These are phyloP conservation scores for Pseudopyricularia cyperi DNA, from an alignment of 2,329 filamentous ascomycete genomes.

Conservation along the genomic window DNA sequence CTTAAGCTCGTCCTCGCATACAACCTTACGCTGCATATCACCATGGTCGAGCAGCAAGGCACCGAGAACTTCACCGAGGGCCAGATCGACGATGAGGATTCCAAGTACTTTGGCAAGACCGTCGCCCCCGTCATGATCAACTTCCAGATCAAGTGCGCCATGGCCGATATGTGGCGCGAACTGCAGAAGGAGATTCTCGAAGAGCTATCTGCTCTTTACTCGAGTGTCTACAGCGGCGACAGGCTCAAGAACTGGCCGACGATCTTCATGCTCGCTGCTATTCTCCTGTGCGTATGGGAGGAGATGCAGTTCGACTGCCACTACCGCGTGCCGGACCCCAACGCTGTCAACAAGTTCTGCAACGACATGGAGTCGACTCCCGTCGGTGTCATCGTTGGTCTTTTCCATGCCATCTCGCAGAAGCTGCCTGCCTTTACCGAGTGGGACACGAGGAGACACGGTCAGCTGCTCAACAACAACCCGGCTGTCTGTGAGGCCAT, in stretches of 20 bases:
- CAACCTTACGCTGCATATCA: conserved; percentile 89
- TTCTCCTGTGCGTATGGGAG: conserved; percentile 90
- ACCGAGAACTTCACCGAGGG: conserved; percentile 67
- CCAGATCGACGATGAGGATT: conserved; percentile 73
- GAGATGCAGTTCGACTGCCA: conserved; percentile 98
- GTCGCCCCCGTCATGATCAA: conserved; percentile 98
- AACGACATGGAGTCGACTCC: conserved; percentile 92
- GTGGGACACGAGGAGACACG: conserved; percentile 87
- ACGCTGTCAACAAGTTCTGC: conserved; percentile 87
- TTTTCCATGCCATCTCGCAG: conserved; percentile 96
- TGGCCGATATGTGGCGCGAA: conserved; percentile 97
- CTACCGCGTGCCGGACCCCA: conserved; percentile 78
- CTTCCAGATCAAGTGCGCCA: conserved; percentile 95
- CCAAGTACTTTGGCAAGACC: conserved; percentile 79
- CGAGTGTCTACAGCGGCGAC: conserved; percentile 94
- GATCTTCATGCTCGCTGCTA: conserved; percentile 93
- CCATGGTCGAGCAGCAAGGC: conserved; percentile 80
- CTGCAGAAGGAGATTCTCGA: conserved; percentile 92
- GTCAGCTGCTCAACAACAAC: conserved; percentile 83
- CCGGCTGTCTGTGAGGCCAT: conserved; percentile 85
- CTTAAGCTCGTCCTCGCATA: conserved; percentile 91
- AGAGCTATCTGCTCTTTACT: conserved; percentile 84
- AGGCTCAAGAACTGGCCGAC: conserved; percentile 98
- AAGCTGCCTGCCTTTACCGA: conserved; percentile 87
- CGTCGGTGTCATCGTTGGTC: conserved; percentile 87